Conservation (phyloP, 164 flowering plant genomes). For the Vitis amurensis region DNA sequence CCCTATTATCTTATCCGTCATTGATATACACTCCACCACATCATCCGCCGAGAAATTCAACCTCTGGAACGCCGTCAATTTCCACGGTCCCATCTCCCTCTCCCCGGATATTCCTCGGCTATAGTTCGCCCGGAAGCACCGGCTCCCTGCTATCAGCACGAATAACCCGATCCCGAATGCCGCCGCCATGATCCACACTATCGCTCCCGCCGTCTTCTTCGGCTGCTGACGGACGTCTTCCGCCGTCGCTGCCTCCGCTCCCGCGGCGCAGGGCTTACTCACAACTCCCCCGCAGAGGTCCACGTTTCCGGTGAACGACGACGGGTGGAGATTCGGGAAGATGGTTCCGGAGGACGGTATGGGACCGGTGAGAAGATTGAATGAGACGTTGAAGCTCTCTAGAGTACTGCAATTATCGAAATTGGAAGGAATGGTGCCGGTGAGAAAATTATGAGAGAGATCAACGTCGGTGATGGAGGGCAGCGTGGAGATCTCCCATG, state of each 20-base stretch:
- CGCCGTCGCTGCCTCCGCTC: conserved; percentile 7
- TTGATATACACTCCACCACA: conserved; percentile 63
- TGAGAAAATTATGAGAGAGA: conserved; percentile 64
- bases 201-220: conserved; percentile 59
- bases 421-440: conserved; percentile 72
- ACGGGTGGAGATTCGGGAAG: conserved; percentile 67
- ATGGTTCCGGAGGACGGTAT: conserved; percentile 60
- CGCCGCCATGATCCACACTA: conserved; percentile 82
- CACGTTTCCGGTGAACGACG: conserved; percentile 71
- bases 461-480: conserved; percentile 79
- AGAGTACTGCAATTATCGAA: conserved; percentile 68
- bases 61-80: conserved; percentile 85
- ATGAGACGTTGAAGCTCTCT: conserved; percentile 81
- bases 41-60: conserved; percentile 87
- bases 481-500: conserved; percentile 74
- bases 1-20: conserved; percentile 72
- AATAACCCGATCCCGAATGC: conserved; percentile 72
- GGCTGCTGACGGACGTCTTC: conserved; percentile 27
- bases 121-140: conserved; percentile 56
- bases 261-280: conserved; percentile 48
- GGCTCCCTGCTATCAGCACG: conserved; percentile 57
- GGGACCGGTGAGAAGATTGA: conserved; percentile 68
- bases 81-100: conserved; percentile 64
- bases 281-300: conserved; percentile 71
- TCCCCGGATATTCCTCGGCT: conserved; percentile 23